phyloP scores from a whole-genome alignment of 495 filamentous ascomycete genomes.

The Neurospora pannonica region DNA sequence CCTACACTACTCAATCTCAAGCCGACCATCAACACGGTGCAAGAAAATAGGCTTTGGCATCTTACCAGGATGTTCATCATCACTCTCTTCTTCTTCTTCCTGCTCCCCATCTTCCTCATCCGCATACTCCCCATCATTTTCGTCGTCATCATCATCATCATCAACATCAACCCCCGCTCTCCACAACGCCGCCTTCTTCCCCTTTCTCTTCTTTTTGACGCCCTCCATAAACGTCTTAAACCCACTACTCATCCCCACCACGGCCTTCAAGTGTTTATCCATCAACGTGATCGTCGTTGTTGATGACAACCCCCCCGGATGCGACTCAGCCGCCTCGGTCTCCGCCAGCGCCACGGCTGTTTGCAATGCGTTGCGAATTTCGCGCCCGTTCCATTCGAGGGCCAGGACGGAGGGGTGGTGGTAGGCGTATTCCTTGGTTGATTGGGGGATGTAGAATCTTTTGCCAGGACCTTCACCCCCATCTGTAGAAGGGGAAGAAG shows the following conservation, averaged over 20 bases:
- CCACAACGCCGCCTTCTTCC: slow-evolving; percentile 5
- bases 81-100: neutral
- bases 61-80: neutral
- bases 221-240: slow-evolving; percentile 25
- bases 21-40: neutral
- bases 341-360: slow-evolving; percentile 36
- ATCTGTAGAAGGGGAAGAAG: neutral
- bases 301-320: neutral
- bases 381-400: slow-evolving; percentile 30
- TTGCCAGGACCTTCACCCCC: slow-evolving; percentile 1
- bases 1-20: neutral
- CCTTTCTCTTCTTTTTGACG: neutral
- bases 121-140: neutral
- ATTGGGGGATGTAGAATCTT: slow-evolving; percentile 19
- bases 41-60: neutral
- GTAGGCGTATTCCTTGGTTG: slow-evolving; percentile 22
- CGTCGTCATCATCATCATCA: slow-evolving; percentile 12
- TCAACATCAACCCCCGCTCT: neutral
- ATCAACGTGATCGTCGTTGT: slow-evolving; percentile 12
- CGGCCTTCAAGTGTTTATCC: slow-evolving; percentile 26
- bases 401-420: slow-evolving; percentile 17
- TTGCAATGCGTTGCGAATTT: slow-evolving; percentile 35
- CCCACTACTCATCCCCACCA: slow-evolving; percentile 31
- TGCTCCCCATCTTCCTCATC: neutral
- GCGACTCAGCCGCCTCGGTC: slow-evolving; percentile 18